Percentiles rank a stretch among this genome's conserved stretches.
phyloP scores from a whole-genome alignment of 176 grass and related monocot species.

The Pontederia crassipes region DNA sequence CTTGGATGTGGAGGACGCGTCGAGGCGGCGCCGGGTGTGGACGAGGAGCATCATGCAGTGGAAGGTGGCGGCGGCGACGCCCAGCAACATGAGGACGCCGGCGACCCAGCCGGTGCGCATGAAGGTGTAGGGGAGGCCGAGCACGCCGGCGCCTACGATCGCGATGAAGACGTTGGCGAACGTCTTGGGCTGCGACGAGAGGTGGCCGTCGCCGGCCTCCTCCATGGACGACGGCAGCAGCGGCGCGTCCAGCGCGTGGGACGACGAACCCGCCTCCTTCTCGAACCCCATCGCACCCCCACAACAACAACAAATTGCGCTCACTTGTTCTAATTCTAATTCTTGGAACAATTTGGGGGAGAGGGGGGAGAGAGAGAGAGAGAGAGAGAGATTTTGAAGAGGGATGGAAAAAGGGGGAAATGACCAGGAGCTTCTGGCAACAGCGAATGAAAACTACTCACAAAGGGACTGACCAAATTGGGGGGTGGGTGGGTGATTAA shows the following conservation, averaged over 20 bases:
- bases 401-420: too few species aligned
- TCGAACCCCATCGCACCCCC: conserved; percentile 39
- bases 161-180: conserved; percentile 97
- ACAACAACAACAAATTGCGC: not conserved
- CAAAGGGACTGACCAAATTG: too few species aligned
- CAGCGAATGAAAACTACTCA: too few species aligned
- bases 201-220: conserved; percentile 6
- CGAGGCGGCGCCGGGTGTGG: conserved; percentile 47
- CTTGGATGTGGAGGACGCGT: conserved; percentile 33
- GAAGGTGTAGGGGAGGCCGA: conserved; percentile 97
- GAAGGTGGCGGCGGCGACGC: conserved; percentile 67
- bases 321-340: too few species aligned
- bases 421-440: too few species aligned
- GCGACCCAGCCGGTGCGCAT: conserved; percentile 79
- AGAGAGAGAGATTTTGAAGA: too few species aligned
- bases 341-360: too few species aligned
- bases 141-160: conserved; percentile 80
- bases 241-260: conserved; percentile 27
- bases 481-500: too few species aligned
- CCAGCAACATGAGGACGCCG: conserved; percentile 47
- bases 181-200: conserved; percentile 91
- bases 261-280: conserved; percentile 55
- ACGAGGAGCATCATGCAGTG: conserved; percentile 97
- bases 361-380: too few species aligned
- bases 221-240: conserved; percentile 39